phyloP scores from a whole-genome alignment of 495 filamentous ascomycete species.

The Saxophila tyrrhenica region DNA sequence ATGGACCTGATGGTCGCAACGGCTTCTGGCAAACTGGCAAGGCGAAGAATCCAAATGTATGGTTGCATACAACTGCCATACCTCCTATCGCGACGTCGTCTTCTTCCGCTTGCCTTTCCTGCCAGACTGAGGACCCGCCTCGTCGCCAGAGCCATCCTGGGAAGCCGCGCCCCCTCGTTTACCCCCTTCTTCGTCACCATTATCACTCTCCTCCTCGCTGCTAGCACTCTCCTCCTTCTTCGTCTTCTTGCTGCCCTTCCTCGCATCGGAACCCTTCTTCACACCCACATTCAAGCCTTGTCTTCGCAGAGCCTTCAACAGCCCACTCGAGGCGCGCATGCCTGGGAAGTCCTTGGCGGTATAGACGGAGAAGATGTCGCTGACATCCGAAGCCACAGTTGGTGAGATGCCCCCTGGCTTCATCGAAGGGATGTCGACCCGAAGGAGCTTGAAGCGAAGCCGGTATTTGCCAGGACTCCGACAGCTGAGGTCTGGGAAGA shows the following conservation, averaged over 20 bases:
- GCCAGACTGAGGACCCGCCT: background rate
- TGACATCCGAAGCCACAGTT: constrained; percentile 57
- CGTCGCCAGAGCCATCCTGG: background rate
- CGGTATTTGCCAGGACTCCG: constrained; percentile 74
- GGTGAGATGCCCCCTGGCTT: constrained; percentile 40
- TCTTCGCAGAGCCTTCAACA: constrained; percentile 59
- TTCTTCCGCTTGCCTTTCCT: background rate
- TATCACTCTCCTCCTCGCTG: background rate
- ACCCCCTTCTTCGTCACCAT: background rate
- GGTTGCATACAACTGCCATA: too few relatives aligned
- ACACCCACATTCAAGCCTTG: constrained; percentile 70
- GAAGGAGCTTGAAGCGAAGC: constrained; percentile 78
- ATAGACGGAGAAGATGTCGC: constrained; percentile 74
- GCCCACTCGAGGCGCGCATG: constrained; percentile 62
- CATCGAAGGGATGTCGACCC: constrained; percentile 46
- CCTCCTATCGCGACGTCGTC: background rate
- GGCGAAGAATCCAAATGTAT: too few relatives aligned
- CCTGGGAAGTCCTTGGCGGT: constrained; percentile 96
- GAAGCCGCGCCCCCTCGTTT: background rate
- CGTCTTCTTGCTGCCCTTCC: constrained; percentile 32
- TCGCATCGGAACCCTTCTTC: constrained; percentile 69
- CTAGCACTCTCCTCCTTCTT: background rate
- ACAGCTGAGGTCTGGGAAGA: constrained; percentile 88
- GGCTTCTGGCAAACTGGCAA: too few relatives aligned
- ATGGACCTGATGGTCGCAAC: too few relatives aligned